Percentiles rank a stretch among this genome's conserved stretches.
Evolutionary conservation across 2,329 filamentous ascomycete genomes (phyloP).

Genomic region (Penicillium vulpinum): DNA sequence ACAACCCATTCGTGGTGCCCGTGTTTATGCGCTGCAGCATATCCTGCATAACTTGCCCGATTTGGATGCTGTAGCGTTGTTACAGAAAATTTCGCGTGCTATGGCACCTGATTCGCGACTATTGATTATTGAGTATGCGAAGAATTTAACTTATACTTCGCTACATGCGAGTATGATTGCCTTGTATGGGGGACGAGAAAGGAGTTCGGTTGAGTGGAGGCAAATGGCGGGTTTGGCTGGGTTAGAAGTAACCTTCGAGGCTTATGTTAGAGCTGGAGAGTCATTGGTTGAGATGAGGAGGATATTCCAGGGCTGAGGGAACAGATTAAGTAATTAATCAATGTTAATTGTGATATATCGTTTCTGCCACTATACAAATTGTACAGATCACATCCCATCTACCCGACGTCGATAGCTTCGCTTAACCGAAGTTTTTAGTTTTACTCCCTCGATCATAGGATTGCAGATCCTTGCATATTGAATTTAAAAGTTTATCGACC

Average conservation of each 20-base stretch:
- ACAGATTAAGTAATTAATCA: no score
- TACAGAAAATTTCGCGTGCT: constrained; percentile 38
- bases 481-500: neutral
- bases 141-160: constrained; percentile 37
- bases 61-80: constrained; percentile 35
- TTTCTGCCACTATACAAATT: neutral
- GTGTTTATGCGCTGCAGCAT: constrained; percentile 38
- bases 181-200: constrained; percentile 36
- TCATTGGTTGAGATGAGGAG: constrained; percentile 40
- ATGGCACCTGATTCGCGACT: constrained; percentile 37
- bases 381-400: neutral
- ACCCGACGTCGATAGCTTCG: neutral
- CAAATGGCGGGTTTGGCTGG: constrained; percentile 36
- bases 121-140: constrained; percentile 40
- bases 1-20: constrained; percentile 36
- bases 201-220: constrained; percentile 38
- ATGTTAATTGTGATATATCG: neutral
- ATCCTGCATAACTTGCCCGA: constrained; percentile 42
- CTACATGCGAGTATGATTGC: constrained; percentile 42
- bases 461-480: neutral
- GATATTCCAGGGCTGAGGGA: neutral
- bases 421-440: neutral
- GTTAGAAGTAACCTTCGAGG: constrained; percentile 38
- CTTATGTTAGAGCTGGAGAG: constrained; percentile 35
- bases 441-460: neutral